These are phyloP conservation scores for Hypomontagnella submonticulosa DNA, from an alignment of 495 filamentous ascomycete genomes.

Conservation along the genomic window DNA sequence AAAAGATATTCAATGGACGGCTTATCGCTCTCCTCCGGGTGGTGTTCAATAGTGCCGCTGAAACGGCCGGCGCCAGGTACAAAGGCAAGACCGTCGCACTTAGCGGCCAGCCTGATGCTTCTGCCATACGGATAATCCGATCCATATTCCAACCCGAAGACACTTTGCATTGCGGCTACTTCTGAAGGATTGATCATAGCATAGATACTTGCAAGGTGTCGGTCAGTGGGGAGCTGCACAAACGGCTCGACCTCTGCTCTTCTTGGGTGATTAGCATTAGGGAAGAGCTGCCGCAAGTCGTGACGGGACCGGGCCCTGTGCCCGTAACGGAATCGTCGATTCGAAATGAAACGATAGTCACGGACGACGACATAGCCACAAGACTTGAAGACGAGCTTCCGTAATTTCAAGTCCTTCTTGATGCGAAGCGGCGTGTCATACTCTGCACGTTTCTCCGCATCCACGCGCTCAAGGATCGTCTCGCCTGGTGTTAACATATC, in stretches of 20 bases:
- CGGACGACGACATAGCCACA: slow-evolving; percentile 57
- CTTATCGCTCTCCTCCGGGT: neutral
- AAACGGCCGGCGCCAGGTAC: slow-evolving; percentile 47
- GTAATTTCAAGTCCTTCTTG: slow-evolving; percentile 37
- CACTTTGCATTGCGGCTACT: slow-evolving; percentile 21
- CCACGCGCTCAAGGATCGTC: slow-evolving; percentile 34
- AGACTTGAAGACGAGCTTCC: slow-evolving; percentile 53
- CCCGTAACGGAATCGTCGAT: slow-evolving; percentile 1
- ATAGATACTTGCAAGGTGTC: slow-evolving; percentile 42
- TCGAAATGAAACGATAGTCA: slow-evolving; percentile 29
- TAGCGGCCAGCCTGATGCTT: slow-evolving; percentile 22
- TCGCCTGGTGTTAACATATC: slow-evolving; percentile 54
- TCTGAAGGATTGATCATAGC: slow-evolving; percentile 39
- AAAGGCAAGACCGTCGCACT: slow-evolving; percentile 38
- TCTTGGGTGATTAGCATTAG: neutral
- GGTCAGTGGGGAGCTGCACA: slow-evolving; percentile 45
- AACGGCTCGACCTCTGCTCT: neutral
- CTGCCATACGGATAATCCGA: slow-evolving; percentile 26
- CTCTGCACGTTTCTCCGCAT: no score
- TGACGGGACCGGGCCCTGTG: neutral
- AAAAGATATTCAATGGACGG: neutral
- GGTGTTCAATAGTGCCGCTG: slow-evolving; percentile 38
- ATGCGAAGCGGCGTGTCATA: neutral
- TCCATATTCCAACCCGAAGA: slow-evolving; percentile 24
- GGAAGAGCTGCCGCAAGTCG: neutral